phyloP scores from a whole-genome alignment of 208 protist genomes.

The Angomonas desouzai region DNA sequence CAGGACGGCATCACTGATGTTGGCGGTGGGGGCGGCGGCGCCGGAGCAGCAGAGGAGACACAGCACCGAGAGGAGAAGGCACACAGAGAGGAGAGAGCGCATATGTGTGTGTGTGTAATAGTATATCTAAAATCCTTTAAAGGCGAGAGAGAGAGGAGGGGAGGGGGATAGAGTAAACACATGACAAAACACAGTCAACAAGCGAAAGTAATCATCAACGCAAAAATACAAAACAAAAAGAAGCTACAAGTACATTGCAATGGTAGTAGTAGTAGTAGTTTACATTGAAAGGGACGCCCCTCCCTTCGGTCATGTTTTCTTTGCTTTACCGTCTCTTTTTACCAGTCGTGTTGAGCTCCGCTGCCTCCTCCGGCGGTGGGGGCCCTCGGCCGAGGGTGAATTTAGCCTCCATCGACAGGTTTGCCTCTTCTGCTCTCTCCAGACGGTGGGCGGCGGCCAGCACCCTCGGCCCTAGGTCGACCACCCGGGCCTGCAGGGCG shows the following conservation, averaged over 20 bases:
- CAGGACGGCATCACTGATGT: background rate
- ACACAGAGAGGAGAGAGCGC: background rate
- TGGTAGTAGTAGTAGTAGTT: slow-evolving; percentile 4
- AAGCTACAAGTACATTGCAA: too few species aligned
- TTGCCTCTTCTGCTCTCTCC: slow-evolving; percentile 17
- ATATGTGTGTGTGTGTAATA: too few species aligned
- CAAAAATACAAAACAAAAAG: slow-evolving; percentile 1
- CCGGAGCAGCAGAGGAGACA: background rate
- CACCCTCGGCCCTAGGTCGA: slow-evolving; percentile 24
- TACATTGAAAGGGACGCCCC: background rate
- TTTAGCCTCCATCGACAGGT: slow-evolving; percentile 25
- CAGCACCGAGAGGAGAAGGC: background rate
- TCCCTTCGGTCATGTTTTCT: background rate
- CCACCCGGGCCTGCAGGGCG: slow-evolving; percentile 16
- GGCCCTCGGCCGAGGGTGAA: slow-evolving; percentile 44
- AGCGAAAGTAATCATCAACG: background rate
- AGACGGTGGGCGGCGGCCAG: slow-evolving; percentile 28
- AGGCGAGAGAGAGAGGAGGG: background rate
- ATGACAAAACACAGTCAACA: background rate
- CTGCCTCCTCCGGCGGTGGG: slow-evolving; percentile 14
- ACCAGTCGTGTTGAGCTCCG: background rate
- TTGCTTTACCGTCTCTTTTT: background rate
- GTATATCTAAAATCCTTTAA: background rate
- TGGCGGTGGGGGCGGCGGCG: background rate
- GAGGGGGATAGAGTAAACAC: background rate